A percentile compares a stretch with the other conserved stretches of the same genome.
These are phyloP conservation scores for Xylaria sp. DNA, from an alignment of 2,329 filamentous ascomycete species.

Conservation along the genomic window DNA sequence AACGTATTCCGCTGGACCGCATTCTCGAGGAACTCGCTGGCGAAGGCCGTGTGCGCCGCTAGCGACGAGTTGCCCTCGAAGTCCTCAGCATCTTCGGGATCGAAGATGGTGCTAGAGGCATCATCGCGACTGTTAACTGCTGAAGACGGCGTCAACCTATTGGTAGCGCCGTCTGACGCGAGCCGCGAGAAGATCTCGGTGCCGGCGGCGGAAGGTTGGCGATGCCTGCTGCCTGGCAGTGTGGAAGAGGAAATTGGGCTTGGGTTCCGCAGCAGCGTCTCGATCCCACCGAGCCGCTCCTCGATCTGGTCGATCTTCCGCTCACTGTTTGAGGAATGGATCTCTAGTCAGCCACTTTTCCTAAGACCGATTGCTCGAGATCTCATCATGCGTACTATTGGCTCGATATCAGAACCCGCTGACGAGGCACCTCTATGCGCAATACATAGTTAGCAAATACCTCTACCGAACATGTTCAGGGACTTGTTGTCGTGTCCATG, in stretches of 20 bases:
- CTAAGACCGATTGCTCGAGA: background rate
- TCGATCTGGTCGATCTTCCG: slow-evolving; percentile 52
- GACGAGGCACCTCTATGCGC: slow-evolving; percentile 48
- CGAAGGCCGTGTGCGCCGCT: slow-evolving; percentile 50
- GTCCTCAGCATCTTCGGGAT: slow-evolving; percentile 53
- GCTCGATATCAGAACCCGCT: slow-evolving; percentile 61
- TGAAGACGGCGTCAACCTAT: slow-evolving; percentile 25
- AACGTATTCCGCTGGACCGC: slow-evolving; percentile 47
- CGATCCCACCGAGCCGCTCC: slow-evolving; percentile 43
- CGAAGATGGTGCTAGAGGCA: slow-evolving; percentile 53
- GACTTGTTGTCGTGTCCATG: background rate
- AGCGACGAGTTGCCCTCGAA: slow-evolving; percentile 51
- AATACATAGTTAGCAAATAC: background rate
- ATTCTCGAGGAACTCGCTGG: slow-evolving; percentile 48
- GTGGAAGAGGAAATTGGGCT: slow-evolving; percentile 14
- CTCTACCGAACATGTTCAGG: background rate
- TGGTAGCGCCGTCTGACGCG: background rate
- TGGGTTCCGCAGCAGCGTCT: slow-evolving; percentile 41
- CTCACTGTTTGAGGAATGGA: slow-evolving; percentile 43
- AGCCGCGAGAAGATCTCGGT: slow-evolving; percentile 7
- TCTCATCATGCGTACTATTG: slow-evolving; percentile 54
- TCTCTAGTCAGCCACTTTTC: slow-evolving; percentile 2
- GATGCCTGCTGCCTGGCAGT: background rate
- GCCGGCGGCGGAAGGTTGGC: background rate
- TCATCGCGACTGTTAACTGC: slow-evolving; percentile 39